These are phyloP conservation scores for Limonomyces culmigenus DNA, from an alignment of 1,284 basidiomycete genomes.

Conservation along the genomic window DNA sequence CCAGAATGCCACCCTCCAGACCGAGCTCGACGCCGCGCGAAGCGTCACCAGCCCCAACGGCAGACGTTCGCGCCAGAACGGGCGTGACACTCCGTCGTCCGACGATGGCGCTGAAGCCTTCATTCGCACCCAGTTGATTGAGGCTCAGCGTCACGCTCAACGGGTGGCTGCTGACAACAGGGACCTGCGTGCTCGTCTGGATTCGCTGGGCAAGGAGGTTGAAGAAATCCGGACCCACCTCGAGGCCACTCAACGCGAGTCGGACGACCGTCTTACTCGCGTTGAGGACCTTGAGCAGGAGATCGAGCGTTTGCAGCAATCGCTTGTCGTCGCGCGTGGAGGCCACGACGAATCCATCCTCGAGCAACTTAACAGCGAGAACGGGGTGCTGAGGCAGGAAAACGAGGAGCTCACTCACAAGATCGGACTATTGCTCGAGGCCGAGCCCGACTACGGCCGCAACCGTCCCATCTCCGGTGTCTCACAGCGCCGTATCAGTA, in stretches of 20 bases:
- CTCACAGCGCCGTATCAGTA: conserved; percentile 48
- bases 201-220: conserved; percentile 59
- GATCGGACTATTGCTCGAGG: conserved; percentile 72
- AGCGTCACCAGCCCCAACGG: conserved; percentile 25
- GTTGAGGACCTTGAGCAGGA: conserved; percentile 70
- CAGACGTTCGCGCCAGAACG: conserved; percentile 40
- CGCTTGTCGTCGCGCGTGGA: conserved; percentile 59
- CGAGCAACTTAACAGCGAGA: conserved; percentile 66
- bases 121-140: conserved; percentile 48
- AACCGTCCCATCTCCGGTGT: conserved; percentile 46
- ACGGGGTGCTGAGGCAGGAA: conserved; percentile 59
- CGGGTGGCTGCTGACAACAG: conserved; percentile 56
- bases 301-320: conserved; percentile 61
- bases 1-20: conserved; percentile 61
- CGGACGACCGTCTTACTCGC: conserved; percentile 57
- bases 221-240: conserved; percentile 59
- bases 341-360: conserved; percentile 52
- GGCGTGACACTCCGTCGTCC: conserved; percentile 63
- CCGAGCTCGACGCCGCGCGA: conserved; percentile 58
- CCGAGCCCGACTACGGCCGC: conserved; percentile 53
- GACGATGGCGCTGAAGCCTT: conserved; percentile 53
- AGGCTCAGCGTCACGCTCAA: conserved; percentile 57
- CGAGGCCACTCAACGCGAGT: conserved; percentile 53
- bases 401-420: conserved; percentile 77
- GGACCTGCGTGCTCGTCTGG: conserved; percentile 61